A percentile compares a stretch with the other conserved stretches of the same genome.
Evolutionary conservation across 2,329 filamentous ascomycete species (phyloP).

Genomic region (Fusarium cyanostomum): DNA sequence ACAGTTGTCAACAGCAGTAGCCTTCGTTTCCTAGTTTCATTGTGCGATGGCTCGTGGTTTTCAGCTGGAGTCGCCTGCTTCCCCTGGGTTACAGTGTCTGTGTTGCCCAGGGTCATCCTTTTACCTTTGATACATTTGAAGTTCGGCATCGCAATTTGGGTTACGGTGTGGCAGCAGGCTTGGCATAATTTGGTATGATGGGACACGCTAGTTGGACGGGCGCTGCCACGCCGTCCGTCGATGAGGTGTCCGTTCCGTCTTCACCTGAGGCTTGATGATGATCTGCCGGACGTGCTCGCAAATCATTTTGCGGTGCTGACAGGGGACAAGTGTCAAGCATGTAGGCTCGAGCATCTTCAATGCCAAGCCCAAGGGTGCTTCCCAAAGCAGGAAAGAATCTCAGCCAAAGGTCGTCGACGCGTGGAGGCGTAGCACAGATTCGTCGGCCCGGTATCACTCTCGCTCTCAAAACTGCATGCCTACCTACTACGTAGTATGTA

Average conservation of each 20-base stretch:
- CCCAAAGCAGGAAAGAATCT: neutral
- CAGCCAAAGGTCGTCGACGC: neutral
- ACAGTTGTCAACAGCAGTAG: conserved; percentile 15
- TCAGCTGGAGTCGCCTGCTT: neutral
- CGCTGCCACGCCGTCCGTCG: conserved; percentile 22
- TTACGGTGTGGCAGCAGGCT: conserved; percentile 21
- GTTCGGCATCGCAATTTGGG: conserved; percentile 23
- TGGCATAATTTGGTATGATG: conserved; percentile 24
- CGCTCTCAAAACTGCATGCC: neutral
- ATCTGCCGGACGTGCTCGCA: conserved; percentile 28
- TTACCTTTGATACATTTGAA: conserved; percentile 1
- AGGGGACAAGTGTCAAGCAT: conserved; percentile 8
- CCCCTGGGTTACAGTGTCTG: conserved; percentile 1
- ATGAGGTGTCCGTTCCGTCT: conserved; percentile 21
- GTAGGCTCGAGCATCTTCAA: conserved; percentile 1
- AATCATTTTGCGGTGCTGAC: conserved; percentile 19
- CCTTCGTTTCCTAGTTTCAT: conserved; percentile 8
- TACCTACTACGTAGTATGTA: neutral
- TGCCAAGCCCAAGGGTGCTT: conserved; percentile 16
- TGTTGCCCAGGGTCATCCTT: neutral
- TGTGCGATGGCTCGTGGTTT: conserved; percentile 1
- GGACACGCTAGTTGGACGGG: conserved; percentile 5
- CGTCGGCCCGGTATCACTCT: conserved; percentile 4
- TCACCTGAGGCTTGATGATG: conserved; percentile 34
- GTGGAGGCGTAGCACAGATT: conserved; percentile 6